Base-by-base conservation (phyloP, 257 asterid genomes). In the Solanum tarijense region DNA sequence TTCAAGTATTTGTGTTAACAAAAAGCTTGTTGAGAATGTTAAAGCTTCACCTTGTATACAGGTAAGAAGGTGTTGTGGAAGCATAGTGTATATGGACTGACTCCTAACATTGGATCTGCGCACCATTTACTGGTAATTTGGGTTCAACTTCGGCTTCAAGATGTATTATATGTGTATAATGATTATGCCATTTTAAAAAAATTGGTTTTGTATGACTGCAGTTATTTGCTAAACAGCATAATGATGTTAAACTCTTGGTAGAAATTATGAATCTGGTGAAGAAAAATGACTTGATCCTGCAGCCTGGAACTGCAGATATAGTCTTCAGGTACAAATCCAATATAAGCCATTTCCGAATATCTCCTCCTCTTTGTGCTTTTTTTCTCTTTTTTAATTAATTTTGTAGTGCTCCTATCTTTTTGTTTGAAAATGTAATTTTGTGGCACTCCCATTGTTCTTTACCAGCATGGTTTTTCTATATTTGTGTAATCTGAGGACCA, bases 241-340 rank as follows among this genome's bases (percentile, higher is more conserved):
- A 91, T 84, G 96, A 97, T 90, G 94, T 89, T 88, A 91, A 93
- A 75, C 96, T 94, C 88, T 91, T 95, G 98, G 92, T 85, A 72
- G 92, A 94, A 88, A 89, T 95, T 84, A 92, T 97, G 98, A 90
- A 90, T 87, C 93, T 94, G 86, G 89, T 94, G 91, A 91, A 93
- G 90, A 94, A 89, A 90, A 97, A 94, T 90, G 90, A 90, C 60
- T 86, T 96, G 87, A 94, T 98, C 81, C 84, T 96, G 89, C 99
- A 94, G 90, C 93, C 98, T 89, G 96, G 99, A 90, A 94, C 97
- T 4, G 98, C 98, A 39, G 99, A 96, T 89, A 90, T 94, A 89
- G 93, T 96, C 83, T 93, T 97, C 90, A 93, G 98, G 99, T 91
- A 83, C 38, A 41, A 36, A 65, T 55, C 76, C 23, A 76, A 43